These are phyloP conservation scores for Cystofilobasidium capitatum DNA, from an alignment of 768 basidiomycete genomes.

Conservation along the genomic window DNA sequence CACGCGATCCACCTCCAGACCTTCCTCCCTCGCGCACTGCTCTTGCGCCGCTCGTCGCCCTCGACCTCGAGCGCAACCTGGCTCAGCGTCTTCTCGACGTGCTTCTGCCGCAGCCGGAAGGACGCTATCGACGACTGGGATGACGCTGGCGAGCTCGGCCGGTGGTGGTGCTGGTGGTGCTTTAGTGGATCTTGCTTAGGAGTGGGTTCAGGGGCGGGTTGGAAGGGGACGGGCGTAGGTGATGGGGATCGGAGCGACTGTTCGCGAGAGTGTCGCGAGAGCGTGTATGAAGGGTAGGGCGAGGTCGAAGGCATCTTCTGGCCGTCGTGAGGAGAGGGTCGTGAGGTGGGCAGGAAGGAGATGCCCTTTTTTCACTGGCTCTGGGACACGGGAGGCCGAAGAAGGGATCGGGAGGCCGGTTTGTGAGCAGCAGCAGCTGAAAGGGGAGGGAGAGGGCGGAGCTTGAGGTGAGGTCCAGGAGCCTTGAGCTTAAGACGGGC, in stretches of 20 bases:
- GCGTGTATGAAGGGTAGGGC: not conserved
- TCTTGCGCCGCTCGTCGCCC: not conserved
- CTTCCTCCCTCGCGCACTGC: not conserved
- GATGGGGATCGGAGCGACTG: not conserved
- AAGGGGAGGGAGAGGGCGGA: too few species aligned
- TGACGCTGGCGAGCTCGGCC: too few species aligned
- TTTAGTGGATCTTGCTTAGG: too few species aligned
- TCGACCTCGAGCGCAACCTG: not conserved
- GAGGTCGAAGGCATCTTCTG: not conserved
- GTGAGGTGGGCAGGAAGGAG: too few species aligned
- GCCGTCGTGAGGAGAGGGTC: too few species aligned
- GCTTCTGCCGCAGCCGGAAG: not conserved
- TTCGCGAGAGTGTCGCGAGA: not conserved
- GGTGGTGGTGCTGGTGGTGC: too few species aligned
- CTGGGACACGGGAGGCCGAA: too few species aligned
- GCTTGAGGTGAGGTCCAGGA: too few species aligned
- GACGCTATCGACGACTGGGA: not conserved
- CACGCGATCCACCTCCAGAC: not conserved
- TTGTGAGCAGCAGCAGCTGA: too few species aligned
- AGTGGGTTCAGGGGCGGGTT: not conserved
- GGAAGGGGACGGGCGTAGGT: not conserved
- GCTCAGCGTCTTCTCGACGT: not conserved
- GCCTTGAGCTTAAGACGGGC: too few species aligned
- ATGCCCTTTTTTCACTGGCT: too few species aligned
- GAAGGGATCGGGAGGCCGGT: too few species aligned